phyloP scores from a whole-genome alignment of 371 early-diverging fungal genomes.

The Actinomucor elegans region DNA sequence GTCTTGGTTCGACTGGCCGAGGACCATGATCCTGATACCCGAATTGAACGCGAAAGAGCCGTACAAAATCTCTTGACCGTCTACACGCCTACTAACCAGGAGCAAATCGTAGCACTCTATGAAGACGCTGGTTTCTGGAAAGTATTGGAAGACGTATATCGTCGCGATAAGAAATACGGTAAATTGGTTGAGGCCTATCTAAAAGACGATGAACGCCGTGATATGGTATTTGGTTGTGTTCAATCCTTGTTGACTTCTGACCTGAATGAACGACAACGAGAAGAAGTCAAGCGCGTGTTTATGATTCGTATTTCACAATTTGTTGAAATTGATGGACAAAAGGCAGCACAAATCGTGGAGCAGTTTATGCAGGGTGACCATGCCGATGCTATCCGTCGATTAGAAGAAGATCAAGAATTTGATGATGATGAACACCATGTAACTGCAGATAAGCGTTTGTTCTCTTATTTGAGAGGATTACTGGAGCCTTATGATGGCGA shows the following conservation, averaged over 20 bases:
- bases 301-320: conserved; percentile 66
- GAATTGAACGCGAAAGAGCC: conserved; percentile 68
- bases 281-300: conserved; percentile 58
- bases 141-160: conserved; percentile 68
- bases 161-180: conserved; percentile 63
- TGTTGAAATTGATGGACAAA: conserved; percentile 69
- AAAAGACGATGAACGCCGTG: conserved; percentile 60
- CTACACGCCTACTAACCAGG: conserved; percentile 60
- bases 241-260: conserved; percentile 50
- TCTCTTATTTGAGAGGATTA: conserved; percentile 67
- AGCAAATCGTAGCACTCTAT: conserved; percentile 56
- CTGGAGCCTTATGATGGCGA: conserved; percentile 49
- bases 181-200: conserved; percentile 68
- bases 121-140: conserved; percentile 73
- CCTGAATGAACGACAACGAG: conserved; percentile 55
- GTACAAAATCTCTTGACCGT: conserved; percentile 65
- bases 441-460: conserved; percentile 54
- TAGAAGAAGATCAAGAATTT: conserved; percentile 55
- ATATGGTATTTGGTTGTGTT: conserved; percentile 62
- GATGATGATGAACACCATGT: conserved; percentile 47
- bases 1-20: conserved; percentile 61
- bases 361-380: conserved; percentile 65
- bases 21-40: conserved; percentile 49
- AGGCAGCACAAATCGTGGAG: conserved; percentile 61
- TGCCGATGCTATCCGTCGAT: conserved; percentile 52